phyloP scores from a whole-genome alignment of 2,329 filamentous ascomycete species.

The Nemania serpens region DNA sequence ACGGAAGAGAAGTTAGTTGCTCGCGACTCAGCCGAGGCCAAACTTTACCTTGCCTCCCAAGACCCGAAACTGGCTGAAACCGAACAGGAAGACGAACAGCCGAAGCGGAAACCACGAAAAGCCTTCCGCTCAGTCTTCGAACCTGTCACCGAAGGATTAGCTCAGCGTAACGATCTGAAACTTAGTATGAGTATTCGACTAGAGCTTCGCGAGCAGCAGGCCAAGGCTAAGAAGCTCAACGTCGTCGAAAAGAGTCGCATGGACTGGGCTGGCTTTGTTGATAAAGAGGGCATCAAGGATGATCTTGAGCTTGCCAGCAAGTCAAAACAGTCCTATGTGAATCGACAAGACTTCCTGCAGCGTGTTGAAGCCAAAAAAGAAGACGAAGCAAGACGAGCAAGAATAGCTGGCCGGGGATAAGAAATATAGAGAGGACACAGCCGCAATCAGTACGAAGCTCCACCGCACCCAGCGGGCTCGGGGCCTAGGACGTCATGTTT shows the following conservation, averaged over 20 bases:
- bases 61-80: conserved; percentile 40
- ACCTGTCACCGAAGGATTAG: conserved; percentile 52
- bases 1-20: conserved; percentile 73
- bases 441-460: neutral
- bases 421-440: neutral
- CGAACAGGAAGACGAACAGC: conserved; percentile 38
- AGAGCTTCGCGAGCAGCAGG: conserved; percentile 52
- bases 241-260: conserved; percentile 74
- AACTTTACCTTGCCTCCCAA: conserved; percentile 63
- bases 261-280: conserved; percentile 74
- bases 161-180: conserved; percentile 60
- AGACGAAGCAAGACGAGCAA: conserved; percentile 61
- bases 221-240: conserved; percentile 67
- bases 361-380: conserved; percentile 67
- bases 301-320: conserved; percentile 68
- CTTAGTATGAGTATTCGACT: conserved; percentile 58
- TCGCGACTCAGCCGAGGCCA: conserved; percentile 67
- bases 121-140: conserved; percentile 68
- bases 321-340: conserved; percentile 66
- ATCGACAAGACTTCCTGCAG: conserved; percentile 67
- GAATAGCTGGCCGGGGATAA: conserved; percentile 49
- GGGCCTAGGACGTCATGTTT: neutral
- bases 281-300: conserved; percentile 72
- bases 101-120: conserved; percentile 55
- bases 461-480: neutral